Base-by-base conservation (phyloP, 257 asterid species). In the Solanum stenotomum region DNA sequence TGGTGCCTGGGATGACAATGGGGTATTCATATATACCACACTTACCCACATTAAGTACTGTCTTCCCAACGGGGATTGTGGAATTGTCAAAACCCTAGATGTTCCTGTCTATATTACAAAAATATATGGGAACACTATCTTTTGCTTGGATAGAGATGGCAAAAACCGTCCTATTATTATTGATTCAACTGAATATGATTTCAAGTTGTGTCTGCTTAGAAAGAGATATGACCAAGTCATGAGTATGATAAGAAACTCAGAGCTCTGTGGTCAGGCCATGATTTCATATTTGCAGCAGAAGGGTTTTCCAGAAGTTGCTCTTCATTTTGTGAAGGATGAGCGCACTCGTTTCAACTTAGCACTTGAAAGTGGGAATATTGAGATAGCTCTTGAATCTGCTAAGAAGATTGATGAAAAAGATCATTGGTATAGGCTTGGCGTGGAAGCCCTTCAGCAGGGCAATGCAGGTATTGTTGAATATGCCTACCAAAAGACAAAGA, bases 1-100 rank as follows among this genome's bases (percentile, higher is more conserved):
- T 83, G 99, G 99, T 90, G 99, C 97, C 14, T 97, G 99, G 99
- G 98, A 97, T 87, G 99, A 96, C 87, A 96, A 96, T 90, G 99
- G 99, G 65, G 98, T 95, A 63, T 97, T 96, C 82, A 93, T 97
- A 70, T 96, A 97, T 86, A 95, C 99, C 11, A 97, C 99, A 13
- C 90, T 97, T 87, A 97, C 98, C 1, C 99, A 97, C 90, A 95
- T 97, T 86, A 97, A 97, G 94, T 97, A 97, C 85, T 96, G 99
- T 93, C 95, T 97, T 79, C 99, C 98, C 44, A 97, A 96, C 68
- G 99, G 99, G 83, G 99, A 96, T 83, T 95, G 95, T 91, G 99
- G 99, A 79, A 97, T 97, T 68, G 93, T 97, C 87, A 97, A 95
- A 92, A 97, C 99, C 25, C 89, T 97, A 79, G 99, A 96, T 88